phyloP scores from a whole-genome alignment of 768 basidiomycete genomes.

The Hemileccinum impolitum region DNA sequence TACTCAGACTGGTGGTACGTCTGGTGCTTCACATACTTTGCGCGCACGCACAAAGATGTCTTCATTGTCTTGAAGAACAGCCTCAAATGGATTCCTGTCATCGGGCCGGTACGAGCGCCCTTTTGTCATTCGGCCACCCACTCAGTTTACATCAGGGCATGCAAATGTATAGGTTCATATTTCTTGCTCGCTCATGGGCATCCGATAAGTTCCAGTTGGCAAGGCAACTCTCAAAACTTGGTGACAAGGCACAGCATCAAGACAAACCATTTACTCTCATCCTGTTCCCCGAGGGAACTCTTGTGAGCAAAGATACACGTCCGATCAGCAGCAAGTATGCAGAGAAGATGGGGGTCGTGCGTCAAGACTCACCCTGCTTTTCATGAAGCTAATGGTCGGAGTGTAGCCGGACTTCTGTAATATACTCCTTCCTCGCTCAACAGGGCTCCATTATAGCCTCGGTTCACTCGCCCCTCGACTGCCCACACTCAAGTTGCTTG shows the following conservation, averaged over 20 bases:
- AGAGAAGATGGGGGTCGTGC: slow-evolving; percentile 82
- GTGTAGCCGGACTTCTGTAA: slow-evolving; percentile 74
- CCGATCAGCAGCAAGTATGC: slow-evolving; percentile 86
- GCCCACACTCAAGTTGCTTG: slow-evolving; percentile 76
- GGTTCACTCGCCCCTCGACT: slow-evolving; percentile 77
- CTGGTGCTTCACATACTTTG: slow-evolving; percentile 79
- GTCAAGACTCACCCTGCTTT: slow-evolving; percentile 31
- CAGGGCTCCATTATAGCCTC: slow-evolving; percentile 82
- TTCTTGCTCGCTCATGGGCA: slow-evolving; percentile 88
- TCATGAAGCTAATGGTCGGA: slow-evolving; percentile 8
- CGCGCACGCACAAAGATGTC: slow-evolving; percentile 64
- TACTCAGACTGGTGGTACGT: slow-evolving; percentile 88
- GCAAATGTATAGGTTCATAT: slow-evolving; percentile 94
- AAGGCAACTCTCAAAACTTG: slow-evolving; percentile 63
- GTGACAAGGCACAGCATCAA: slow-evolving; percentile 60
- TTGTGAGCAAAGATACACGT: slow-evolving; percentile 82
- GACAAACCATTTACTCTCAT: slow-evolving; percentile 76
- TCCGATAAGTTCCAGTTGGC: slow-evolving; percentile 72
- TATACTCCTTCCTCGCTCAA: slow-evolving; percentile 87
- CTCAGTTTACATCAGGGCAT: slow-evolving; percentile 55
- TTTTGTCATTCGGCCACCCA: neutral
- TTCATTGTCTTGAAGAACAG: slow-evolving; percentile 93
- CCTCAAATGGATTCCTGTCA: slow-evolving; percentile 78
- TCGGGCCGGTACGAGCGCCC: slow-evolving; percentile 71
- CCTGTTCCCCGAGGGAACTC: slow-evolving; percentile 94